These are phyloP conservation scores for Apiospora sp. DNA, from an alignment of 2,329 filamentous ascomycete genomes.

Conservation along the genomic window DNA sequence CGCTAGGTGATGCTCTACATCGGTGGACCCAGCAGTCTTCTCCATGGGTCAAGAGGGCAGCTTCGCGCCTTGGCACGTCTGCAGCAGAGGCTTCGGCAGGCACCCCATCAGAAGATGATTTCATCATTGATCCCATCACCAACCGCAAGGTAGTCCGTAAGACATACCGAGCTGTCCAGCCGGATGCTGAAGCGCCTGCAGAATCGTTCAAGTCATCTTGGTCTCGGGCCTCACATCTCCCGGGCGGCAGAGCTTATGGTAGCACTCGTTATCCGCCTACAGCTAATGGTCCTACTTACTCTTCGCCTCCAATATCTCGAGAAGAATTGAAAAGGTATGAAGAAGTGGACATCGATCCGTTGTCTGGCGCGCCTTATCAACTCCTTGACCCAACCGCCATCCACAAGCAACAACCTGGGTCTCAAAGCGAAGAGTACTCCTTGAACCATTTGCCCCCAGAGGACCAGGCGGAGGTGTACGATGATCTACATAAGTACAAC, in stretches of 20 bases:
- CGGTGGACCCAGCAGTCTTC: slow-evolving; percentile 28
- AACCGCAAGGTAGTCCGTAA: slow-evolving; percentile 57
- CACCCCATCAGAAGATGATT: slow-evolving; percentile 39
- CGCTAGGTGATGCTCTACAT: slow-evolving; percentile 23
- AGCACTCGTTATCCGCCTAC: too few relatives aligned
- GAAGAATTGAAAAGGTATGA: slow-evolving; percentile 47
- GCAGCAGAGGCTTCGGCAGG: slow-evolving; percentile 13
- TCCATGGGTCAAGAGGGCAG: slow-evolving; percentile 22
- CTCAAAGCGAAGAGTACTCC: slow-evolving; percentile 42
- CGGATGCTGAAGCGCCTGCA: slow-evolving; percentile 36
- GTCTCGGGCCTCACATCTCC: slow-evolving; percentile 43
- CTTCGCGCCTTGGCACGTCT: slow-evolving; percentile 6
- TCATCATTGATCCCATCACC: slow-evolving; percentile 65
- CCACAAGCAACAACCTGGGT: slow-evolving; percentile 20
- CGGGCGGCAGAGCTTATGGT: not conserved
- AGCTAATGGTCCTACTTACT: slow-evolving; percentile 37
- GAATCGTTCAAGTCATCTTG: slow-evolving; percentile 45
- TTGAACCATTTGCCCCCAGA: slow-evolving; percentile 43
- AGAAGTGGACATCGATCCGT: slow-evolving; percentile 42
- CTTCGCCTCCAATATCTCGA: slow-evolving; percentile 43
- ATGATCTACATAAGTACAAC: slow-evolving; percentile 39
- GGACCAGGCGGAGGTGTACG: slow-evolving; percentile 39
- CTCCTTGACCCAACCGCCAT: slow-evolving; percentile 24
- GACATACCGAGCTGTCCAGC: slow-evolving; percentile 29
- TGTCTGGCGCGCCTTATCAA: slow-evolving; percentile 32